A percentile compares a stretch with the other conserved stretches of the same genome.
Evolutionary conservation across 768 basidiomycete species (phyloP).

Genomic region (Russula foetens): DNA sequence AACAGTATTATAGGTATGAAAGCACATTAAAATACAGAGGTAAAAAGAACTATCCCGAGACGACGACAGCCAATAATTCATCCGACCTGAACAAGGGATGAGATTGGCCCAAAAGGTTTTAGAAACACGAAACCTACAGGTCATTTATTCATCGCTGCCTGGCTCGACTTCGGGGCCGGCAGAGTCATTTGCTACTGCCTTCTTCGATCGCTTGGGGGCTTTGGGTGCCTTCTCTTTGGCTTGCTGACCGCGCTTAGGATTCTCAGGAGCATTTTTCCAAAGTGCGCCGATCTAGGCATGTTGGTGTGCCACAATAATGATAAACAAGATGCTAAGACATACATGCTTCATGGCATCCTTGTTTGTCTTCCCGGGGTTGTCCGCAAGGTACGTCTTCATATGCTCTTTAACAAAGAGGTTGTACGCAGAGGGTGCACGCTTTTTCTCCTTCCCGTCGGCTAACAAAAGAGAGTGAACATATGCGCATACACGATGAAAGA

Average conservation of each 20-base stretch:
- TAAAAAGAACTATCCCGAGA: background rate
- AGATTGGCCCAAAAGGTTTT: background rate
- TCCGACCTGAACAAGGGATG: background rate
- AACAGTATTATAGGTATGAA: background rate
- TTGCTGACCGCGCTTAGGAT: slow-evolving; percentile 53
- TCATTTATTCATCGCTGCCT: slow-evolving; percentile 20
- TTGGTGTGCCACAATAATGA: background rate
- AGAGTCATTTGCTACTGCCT: background rate
- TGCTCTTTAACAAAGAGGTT: slow-evolving; percentile 48
- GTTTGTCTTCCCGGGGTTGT: slow-evolving; percentile 38
- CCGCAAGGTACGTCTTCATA: slow-evolving; percentile 50
- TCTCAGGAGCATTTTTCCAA: slow-evolving; percentile 55
- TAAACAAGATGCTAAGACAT: background rate
- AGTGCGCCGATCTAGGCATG: slow-evolving; percentile 41
- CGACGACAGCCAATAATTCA: slow-evolving; percentile 3
- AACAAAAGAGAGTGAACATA: background rate
- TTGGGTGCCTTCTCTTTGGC: slow-evolving; percentile 41
- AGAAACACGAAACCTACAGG: background rate
- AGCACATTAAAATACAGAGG: slow-evolving; percentile 7
- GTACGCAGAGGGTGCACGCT: slow-evolving; percentile 52
- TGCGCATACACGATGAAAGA: slow-evolving; percentile 20
- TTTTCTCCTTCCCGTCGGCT: slow-evolving; percentile 35
- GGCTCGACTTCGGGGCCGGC: slow-evolving; percentile 16
- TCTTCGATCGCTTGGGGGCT: slow-evolving; percentile 22
- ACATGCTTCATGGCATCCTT: slow-evolving; percentile 50